Evolutionary conservation across 1,139 yeast species (phyloP).

Genomic region (Arxiozyma bovina): DNA sequence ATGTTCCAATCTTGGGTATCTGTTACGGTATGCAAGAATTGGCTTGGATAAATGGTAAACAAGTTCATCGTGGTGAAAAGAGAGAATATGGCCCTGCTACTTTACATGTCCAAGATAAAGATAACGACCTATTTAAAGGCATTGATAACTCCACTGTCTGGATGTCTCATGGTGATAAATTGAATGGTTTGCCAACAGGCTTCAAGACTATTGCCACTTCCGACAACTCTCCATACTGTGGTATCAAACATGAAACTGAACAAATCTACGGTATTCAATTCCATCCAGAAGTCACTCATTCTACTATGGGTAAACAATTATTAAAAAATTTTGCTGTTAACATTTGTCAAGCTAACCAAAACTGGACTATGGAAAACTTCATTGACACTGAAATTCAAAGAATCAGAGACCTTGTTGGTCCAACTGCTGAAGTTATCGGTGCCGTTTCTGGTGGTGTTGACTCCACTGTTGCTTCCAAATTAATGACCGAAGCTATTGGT

Average conservation of each 20-base stretch:
- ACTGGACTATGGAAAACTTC: conserved; percentile 98
- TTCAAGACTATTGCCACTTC: conserved; percentile 86
- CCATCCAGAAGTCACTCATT: conserved; percentile 99
- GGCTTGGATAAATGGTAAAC: conserved; percentile 96
- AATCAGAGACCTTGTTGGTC: conserved; percentile 86
- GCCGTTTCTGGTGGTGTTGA: conserved; percentile 99
- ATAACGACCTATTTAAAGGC: conserved; percentile 70
- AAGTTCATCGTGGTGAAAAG: conserved; percentile 93
- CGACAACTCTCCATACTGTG: conserved; percentile 91
- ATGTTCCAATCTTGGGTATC: conserved; percentile 92
- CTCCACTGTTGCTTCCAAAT: conserved; percentile 97
- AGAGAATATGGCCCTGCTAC: conserved; percentile 98
- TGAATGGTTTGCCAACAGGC: conserved; percentile 82
- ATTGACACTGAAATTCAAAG: conserved; percentile 93
- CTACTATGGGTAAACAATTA: conserved; percentile 78
- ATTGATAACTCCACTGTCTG: conserved; percentile 87
- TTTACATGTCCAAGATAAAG: conserved; percentile 59
- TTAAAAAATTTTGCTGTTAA: conserved; percentile 87
- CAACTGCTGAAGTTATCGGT: conserved; percentile 97
- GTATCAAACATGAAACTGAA: conserved; percentile 68
- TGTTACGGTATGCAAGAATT: conserved; percentile 99
- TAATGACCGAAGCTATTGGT: conserved; percentile 97
- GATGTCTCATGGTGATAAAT: conserved; percentile 99
- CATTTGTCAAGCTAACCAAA: conserved; percentile 77
- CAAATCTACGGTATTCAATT: conserved; percentile 90